Evolutionary conservation across 768 basidiomycete genomes (phyloP).

Genomic region (Leucosporidium yakuticum): DNA sequence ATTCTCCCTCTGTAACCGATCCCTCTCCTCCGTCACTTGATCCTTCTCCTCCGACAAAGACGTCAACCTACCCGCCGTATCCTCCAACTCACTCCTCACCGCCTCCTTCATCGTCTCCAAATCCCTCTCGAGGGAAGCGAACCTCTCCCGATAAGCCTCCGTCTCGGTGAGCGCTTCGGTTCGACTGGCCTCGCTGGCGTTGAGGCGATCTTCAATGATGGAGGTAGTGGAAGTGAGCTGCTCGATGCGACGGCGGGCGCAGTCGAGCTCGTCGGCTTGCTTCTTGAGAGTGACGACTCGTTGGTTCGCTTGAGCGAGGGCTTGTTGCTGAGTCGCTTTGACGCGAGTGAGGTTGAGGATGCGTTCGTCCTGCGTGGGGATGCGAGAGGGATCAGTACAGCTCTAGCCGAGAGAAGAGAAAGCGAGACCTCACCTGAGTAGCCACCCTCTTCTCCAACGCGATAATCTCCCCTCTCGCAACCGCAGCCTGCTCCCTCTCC

Average conservation of each 20-base stretch:
- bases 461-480: background rate
- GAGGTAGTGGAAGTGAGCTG: background rate
- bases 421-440: background rate
- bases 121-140: background rate
- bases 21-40: too few species aligned
- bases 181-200: background rate
- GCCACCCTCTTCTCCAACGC: conserved; percentile 19
- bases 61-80: background rate
- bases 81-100: conserved; percentile 1
- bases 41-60: too few species aligned
- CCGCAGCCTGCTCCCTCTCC: background rate
- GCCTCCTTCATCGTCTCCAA: conserved; percentile 1
- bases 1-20: too few species aligned
- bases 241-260: background rate
- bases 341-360: conserved; percentile 2
- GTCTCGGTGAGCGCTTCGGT: background rate
- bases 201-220: background rate
- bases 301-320: conserved; percentile 10
- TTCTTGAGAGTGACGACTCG: conserved; percentile 2
- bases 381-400: background rate
- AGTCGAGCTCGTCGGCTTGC: background rate
- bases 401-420: too few species aligned
- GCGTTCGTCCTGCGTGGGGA: conserved; percentile 10
- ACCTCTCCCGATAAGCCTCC: background rate
- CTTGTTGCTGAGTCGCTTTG: conserved; percentile 14